A percentile compares a stretch with the other conserved stretches of the same genome.
phyloP scores from a whole-genome alignment of 1,284 basidiomycete genomes.

The Rhizopogon parksii region DNA sequence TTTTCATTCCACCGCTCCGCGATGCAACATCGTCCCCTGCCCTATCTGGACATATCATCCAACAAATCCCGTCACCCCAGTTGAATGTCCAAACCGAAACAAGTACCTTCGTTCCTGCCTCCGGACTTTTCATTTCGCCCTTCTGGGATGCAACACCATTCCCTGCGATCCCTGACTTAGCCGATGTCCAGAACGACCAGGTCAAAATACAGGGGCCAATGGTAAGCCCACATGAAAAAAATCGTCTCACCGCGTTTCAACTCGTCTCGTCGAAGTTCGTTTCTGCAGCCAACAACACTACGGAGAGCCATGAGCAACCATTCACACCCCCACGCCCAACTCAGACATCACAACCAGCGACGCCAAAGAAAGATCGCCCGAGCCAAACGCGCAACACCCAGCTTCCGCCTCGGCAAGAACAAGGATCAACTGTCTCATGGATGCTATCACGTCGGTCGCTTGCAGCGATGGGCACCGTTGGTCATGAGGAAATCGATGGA shows the following conservation, averaged over 20 bases:
- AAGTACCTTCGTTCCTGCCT: constrained; percentile 33
- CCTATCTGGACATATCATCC: background rate
- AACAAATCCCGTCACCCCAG: background rate
- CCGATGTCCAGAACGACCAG: background rate
- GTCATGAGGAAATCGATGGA: constrained; percentile 10
- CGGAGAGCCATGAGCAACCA: constrained; percentile 1
- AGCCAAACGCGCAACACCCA: constrained; percentile 11
- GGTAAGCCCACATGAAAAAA: background rate
- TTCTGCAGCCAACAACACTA: background rate
- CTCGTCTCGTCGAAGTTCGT: background rate
- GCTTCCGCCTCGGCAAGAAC: constrained; percentile 12
- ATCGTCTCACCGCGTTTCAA: background rate
- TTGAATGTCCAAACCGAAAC: constrained; percentile 5
- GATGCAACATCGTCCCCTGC: constrained; percentile 2
- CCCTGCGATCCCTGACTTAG: background rate
- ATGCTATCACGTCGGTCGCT: constrained; percentile 23
- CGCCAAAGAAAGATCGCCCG: constrained; percentile 22
- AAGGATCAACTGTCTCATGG: constrained; percentile 2
- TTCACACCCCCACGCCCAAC: constrained; percentile 21
- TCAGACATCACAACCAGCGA: constrained; percentile 16
- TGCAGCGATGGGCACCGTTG: constrained; percentile 8
- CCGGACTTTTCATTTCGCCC: constrained; percentile 44
- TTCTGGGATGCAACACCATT: constrained; percentile 21
- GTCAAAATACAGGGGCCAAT: background rate
- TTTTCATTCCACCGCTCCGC: constrained; percentile 43